Base-by-base conservation (phyloP, 352 stramenopile genomes). In the Phytophthora niederhauseri region DNA sequence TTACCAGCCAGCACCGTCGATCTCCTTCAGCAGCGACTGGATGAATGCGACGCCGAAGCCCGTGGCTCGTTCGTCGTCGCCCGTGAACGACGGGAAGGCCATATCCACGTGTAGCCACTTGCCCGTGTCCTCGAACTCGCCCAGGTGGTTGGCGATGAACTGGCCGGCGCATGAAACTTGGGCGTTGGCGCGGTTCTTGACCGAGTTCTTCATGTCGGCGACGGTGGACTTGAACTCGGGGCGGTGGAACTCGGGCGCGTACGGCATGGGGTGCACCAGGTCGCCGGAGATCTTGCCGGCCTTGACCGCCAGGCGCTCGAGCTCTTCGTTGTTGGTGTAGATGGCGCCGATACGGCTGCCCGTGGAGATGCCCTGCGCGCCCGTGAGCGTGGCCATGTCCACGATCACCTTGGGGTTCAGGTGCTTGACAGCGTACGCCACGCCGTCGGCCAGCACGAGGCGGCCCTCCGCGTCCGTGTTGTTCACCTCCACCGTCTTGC, bases 181-280 rank as follows among this genome's bases (percentile, higher is more conserved):
- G 6, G 84, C 95, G 77, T 98, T 98, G 24, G 76, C 69, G 41
- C 95, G 84, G 76, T 98, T 94, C 75, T 97, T 98, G 54, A 98
- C 96, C 51, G 82, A 97, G 80, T 99, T 99, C 75, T 99, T 99
- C 96, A 99, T 99, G 74, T 99, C 96, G 4, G 97, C 95, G 20
- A 99, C 85, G 17, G 87, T 81, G 68, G 81, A 95, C 70, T 91
- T 93, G 78, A 98, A 98, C 72, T 98, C 96, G 26, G 76, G 73
- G 59, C 89, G 89, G 73, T 97, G 94, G 49, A 99, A 93, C 72
- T 99, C 95, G 0, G 97, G 97, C 52, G 80, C 84, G 76, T 98
- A 99, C 24, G 97, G 83, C 64, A 99, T 76, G 6, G 95, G 91
- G 82, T 97, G 95, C 30, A 87, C 85, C 34, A 99, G 81, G 71